Evolutionary conservation across 2,329 filamentous ascomycete genomes (phyloP).

Genomic region (Didymella keratinophila): DNA sequence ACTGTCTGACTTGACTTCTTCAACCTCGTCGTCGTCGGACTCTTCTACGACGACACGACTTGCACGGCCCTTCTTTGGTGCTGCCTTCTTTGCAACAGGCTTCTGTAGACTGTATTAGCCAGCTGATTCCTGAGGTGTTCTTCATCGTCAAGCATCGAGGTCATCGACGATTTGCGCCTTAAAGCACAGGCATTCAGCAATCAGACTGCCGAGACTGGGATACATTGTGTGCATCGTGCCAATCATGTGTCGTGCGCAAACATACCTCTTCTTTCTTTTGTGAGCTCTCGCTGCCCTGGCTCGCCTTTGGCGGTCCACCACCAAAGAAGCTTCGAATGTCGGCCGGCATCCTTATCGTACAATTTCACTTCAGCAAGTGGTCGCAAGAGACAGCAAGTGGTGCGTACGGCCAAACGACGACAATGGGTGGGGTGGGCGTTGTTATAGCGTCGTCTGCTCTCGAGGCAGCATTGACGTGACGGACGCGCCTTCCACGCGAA

Average conservation of each 20-base stretch:
- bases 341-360: slow-evolving; percentile 68
- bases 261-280: slow-evolving; percentile 47
- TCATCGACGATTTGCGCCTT: background rate
- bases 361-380: background rate
- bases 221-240: background rate
- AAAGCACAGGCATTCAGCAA: background rate
- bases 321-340: slow-evolving; percentile 94
- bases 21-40: slow-evolving; percentile 67
- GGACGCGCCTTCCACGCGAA: slow-evolving; percentile 29
- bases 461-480: slow-evolving; percentile 22
- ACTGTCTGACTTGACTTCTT: slow-evolving; percentile 43
- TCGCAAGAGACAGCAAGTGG: background rate
- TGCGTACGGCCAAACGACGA: background rate
- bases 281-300: slow-evolving; percentile 44
- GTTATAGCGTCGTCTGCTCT: slow-evolving; percentile 7
- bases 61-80: slow-evolving; percentile 52
- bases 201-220: background rate
- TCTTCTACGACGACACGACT: slow-evolving; percentile 73
- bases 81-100: slow-evolving; percentile 47
- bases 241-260: background rate
- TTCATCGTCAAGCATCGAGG: background rate
- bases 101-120: slow-evolving; percentile 30
- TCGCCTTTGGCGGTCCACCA: slow-evolving; percentile 71
- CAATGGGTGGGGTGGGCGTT: slow-evolving; percentile 11
- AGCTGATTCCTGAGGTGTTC: background rate